These are phyloP conservation scores for Prototheca cutis DNA, from an alignment of 163 green algal genomes.

Conservation along the genomic window DNA sequence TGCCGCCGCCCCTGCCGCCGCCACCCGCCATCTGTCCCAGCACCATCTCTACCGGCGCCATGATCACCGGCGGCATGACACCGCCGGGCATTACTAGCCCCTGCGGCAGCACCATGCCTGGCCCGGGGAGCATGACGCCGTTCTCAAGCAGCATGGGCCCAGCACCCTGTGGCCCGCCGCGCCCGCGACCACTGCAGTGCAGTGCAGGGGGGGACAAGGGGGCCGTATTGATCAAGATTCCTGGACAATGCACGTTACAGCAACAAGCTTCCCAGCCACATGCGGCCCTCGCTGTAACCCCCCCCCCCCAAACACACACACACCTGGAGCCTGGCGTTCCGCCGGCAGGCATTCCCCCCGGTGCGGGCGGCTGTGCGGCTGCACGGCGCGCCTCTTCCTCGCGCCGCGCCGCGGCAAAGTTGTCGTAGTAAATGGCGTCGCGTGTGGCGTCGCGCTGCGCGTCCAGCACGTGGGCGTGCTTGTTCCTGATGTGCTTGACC, in stretches of 20 bases:
- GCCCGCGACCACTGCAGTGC: too few relatives aligned
- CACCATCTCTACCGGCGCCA: conserved; percentile 17
- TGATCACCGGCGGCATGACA: conserved; percentile 11
- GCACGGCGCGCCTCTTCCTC: conserved; percentile 1
- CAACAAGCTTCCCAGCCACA: too few relatives aligned
- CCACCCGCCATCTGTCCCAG: conserved; percentile 11
- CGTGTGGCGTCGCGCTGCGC: conserved; percentile 39
- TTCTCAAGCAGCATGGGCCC: conserved; percentile 20
- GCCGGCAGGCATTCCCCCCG: background rate
- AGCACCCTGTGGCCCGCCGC: background rate
- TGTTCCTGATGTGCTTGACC: conserved; percentile 85
- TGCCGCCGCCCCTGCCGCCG: conserved; percentile 5
- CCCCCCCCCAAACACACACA: too few relatives aligned
- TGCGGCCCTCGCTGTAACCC: too few relatives aligned
- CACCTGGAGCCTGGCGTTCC: too few relatives aligned
- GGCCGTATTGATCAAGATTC: too few relatives aligned
- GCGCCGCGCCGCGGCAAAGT: conserved; percentile 34
- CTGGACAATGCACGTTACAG: too few relatives aligned
- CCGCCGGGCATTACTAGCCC: conserved; percentile 21
- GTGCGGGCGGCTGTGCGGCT: background rate
- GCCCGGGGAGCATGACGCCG: conserved; percentile 32
- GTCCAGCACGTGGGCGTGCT: conserved; percentile 73
- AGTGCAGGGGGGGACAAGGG: too few relatives aligned
- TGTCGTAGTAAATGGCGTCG: conserved; percentile 45
- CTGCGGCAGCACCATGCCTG: conserved; percentile 4